These are phyloP conservation scores for Geosiphon pyriformis DNA, from an alignment of 192 early-diverging fungal genomes.

Conservation along the genomic window DNA sequence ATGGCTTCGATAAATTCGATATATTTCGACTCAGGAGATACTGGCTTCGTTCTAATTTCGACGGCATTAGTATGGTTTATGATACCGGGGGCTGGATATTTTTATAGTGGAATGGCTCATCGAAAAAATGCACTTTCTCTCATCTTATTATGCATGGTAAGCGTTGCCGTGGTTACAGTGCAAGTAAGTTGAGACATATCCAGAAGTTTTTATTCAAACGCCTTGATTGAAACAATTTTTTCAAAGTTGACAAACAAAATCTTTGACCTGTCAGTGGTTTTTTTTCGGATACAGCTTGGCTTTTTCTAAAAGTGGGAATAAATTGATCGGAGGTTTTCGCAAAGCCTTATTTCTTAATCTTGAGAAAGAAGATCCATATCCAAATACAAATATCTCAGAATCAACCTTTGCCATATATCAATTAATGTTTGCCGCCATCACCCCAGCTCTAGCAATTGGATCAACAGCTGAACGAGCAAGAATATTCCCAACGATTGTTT, in stretches of 20 bases:
- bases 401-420: constrained; percentile 52
- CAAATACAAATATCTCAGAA: constrained; percentile 55
- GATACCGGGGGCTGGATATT: constrained; percentile 61
- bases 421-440: constrained; percentile 59
- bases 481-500: constrained; percentile 48
- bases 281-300: constrained; percentile 68
- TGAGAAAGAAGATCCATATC: constrained; percentile 45
- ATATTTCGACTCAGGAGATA: constrained; percentile 58
- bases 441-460: constrained; percentile 54
- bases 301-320: constrained; percentile 58
- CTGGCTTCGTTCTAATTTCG: constrained; percentile 55
- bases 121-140: constrained; percentile 62
- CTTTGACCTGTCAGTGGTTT: constrained; percentile 73
- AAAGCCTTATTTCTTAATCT: constrained; percentile 59
- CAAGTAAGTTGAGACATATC: constrained; percentile 49
- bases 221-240: constrained; percentile 45
- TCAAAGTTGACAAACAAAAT: constrained; percentile 34
- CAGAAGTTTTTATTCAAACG: too few species aligned
- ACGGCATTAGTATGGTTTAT: constrained; percentile 61
- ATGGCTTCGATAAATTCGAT: too few species aligned
- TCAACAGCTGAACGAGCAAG: constrained; percentile 55
- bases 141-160: constrained; percentile 54
- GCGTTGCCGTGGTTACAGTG: constrained; percentile 50
- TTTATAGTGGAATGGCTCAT: too few species aligned
- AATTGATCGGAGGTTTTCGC: constrained; percentile 66